These are phyloP conservation scores for Tagetes patula DNA, from an alignment of 129 eudicot species.

Conservation along the genomic window DNA sequence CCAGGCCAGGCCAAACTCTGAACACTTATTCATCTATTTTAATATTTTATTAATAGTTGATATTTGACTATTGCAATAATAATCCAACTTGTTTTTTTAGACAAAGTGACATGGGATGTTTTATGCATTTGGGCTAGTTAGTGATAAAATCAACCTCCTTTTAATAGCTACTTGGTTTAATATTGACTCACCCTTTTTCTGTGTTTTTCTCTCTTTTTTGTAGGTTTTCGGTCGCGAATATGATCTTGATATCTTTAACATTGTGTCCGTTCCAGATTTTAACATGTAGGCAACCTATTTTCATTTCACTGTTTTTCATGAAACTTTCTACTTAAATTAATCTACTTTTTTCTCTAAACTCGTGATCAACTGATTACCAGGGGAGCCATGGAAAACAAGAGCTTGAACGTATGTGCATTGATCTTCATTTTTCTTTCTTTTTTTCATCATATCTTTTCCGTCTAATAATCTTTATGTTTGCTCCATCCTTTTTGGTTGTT, in stretches of 20 bases:
- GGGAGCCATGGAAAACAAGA: slow-evolving; percentile 99
- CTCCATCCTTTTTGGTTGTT: not conserved
- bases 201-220: not conserved
- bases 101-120: not conserved
- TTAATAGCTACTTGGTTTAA: not conserved
- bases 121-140: not conserved
- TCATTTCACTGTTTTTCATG: not conserved
- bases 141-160: not conserved
- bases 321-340: not conserved
- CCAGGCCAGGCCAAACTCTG: not conserved
- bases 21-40: not conserved
- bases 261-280: slow-evolving; percentile 96
- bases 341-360: slow-evolving; percentile 3
- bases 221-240: slow-evolving; percentile 90
- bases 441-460: not conserved
- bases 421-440: not conserved
- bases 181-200: not conserved
- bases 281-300: slow-evolving; percentile 49
- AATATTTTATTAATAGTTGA: not conserved
- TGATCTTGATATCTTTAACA: slow-evolving; percentile 89
- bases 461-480: not conserved
- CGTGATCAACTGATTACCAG: slow-evolving; percentile 53
- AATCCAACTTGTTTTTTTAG: not conserved
- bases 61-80: not conserved
- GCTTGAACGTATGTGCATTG: slow-evolving; percentile 64